Evolutionary conservation across 495 filamentous ascomycete species (phyloP), one percentile per base, ranked within the genome.

Genomic region (Tuber indicum): DNA sequence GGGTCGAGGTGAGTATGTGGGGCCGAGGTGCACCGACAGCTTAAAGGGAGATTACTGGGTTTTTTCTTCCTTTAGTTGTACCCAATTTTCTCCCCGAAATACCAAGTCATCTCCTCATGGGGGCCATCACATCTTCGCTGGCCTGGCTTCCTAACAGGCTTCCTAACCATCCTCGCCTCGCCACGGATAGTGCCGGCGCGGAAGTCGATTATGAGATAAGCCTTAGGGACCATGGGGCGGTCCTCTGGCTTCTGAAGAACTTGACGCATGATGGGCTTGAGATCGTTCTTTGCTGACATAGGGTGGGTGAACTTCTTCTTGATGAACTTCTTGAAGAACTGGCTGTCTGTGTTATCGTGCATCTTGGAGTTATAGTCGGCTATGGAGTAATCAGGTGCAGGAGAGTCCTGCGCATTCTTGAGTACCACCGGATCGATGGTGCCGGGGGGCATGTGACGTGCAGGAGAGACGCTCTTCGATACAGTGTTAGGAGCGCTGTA

Each of bases 201-300:
- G 47, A 82, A 80, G 77, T 82, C 76, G 44, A 82, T 69, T 41
- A 66, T 45, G 69, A 82, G 75, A 47, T 77, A 82, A 49, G 74
- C 72, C 52, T 82, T 82, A 19, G 52, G 36, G 42, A 80, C 77
- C 58, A 78, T 71, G 23, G 81, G 80, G 16, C 77, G 81, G 47
- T 82, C 81, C 45, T 82, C 81, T 19, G 76, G 80, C 73, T 75
- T 79, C 70, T 82, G 80, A 32, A 82, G 81, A 16, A 82, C 76
- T 16, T 72, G 75, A 52, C 81, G 81, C 81, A 82, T 80, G 52
- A 82, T 52, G 23, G 81, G 81, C 73, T 75, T 74, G 10, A 82
- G 73, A 52, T 78, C 77, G 52, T 77, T 75, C 41, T 70, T 62
- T 12, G 81, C 81, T 42, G 76, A 75, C 32, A 46, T 39, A 14